Evolutionary conservation across 345 rosid species (phyloP), one percentile per base, ranked within the genome.

Genomic region (Barbarea vulgaris): DNA sequence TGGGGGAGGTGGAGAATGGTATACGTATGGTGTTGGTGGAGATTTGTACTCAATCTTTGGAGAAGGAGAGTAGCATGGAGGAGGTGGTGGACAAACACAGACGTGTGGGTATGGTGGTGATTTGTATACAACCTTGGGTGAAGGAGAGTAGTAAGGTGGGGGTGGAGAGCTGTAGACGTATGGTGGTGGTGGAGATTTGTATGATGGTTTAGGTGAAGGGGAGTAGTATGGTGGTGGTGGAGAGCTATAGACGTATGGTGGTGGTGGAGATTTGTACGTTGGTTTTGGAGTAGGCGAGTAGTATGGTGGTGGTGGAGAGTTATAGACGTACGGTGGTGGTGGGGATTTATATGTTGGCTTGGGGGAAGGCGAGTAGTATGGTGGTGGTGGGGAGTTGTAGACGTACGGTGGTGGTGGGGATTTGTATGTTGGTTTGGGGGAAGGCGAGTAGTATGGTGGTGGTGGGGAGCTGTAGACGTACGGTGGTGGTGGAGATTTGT

Each of bases 141-240:
- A 25, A 27, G 59, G 59, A 54, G 59, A 25, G 36, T 54, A 54
- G 9, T 54, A 54, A 27, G 59, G 59, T 54, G 59, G 59, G 15
- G 59, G 59, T 0, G 59, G 59, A 3, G 60, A 3, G 13, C 3
- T 54, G 11, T 54, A 54, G 6, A 54, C 34, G 19, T 54, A 54
- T 0, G 59, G 11, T 54, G 36, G 18, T 13, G 34, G 58, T 14
- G 58, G 31, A 14, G 58, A 54, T 25, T 54, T 54, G 34, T 54
- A 27, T 14, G 34, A 1, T 1, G 58, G 34, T 25, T 25, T 54
- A 6, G 58, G 58, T 3, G 34, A 13, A 13, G 58, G 58, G 0
- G 58, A 54, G 18, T 54, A 27, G 18, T 54, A 25, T 13, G 61
- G 61, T 15, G 61, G 61, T 3, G 61, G 61, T 30, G 61, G 61